These are phyloP conservation scores for Malbranchea cinnamomea DNA, from an alignment of 2,329 filamentous ascomycete genomes.

Conservation along the genomic window DNA sequence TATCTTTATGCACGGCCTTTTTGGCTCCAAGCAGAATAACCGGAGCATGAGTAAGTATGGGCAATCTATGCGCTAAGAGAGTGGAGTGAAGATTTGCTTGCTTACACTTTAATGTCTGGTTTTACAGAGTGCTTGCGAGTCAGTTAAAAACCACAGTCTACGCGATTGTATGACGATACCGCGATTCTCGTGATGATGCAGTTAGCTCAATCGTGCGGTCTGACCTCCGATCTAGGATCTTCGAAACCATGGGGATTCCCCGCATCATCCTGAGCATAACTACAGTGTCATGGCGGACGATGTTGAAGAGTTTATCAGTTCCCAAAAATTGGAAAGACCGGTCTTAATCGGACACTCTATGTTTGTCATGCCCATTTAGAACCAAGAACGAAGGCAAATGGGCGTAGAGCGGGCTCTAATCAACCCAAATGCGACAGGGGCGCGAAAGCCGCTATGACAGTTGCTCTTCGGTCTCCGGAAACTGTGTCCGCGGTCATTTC, in stretches of 20 bases:
- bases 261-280: slow-evolving; percentile 56
- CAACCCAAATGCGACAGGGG: no score
- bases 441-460: slow-evolving; percentile 74
- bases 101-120: background rate
- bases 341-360: slow-evolving; percentile 83
- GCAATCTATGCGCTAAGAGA: slow-evolving; percentile 9
- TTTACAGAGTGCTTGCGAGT: slow-evolving; percentile 53
- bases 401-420: no score
- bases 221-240: slow-evolving; percentile 45
- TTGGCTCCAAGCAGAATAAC: slow-evolving; percentile 84
- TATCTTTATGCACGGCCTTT: slow-evolving; percentile 77
- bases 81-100: background rate
- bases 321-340: slow-evolving; percentile 46
- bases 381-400: background rate
- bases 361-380: slow-evolving; percentile 29
- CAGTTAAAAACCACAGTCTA: slow-evolving; percentile 65
- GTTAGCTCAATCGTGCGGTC: background rate
- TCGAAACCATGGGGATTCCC: slow-evolving; percentile 81
- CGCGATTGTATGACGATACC: slow-evolving; percentile 47
- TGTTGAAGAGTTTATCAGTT: slow-evolving; percentile 57
- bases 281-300: slow-evolving; percentile 68
- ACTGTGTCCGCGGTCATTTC: slow-evolving; percentile 54
- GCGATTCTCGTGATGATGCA: background rate
- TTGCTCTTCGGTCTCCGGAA: slow-evolving; percentile 54
- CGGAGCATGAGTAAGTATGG: slow-evolving; percentile 78